A percentile compares a stretch with the other conserved stretches of the same genome.
Conservation (phyloP, 1,284 basidiomycete species). For the Prillingera fragicola region DNA sequence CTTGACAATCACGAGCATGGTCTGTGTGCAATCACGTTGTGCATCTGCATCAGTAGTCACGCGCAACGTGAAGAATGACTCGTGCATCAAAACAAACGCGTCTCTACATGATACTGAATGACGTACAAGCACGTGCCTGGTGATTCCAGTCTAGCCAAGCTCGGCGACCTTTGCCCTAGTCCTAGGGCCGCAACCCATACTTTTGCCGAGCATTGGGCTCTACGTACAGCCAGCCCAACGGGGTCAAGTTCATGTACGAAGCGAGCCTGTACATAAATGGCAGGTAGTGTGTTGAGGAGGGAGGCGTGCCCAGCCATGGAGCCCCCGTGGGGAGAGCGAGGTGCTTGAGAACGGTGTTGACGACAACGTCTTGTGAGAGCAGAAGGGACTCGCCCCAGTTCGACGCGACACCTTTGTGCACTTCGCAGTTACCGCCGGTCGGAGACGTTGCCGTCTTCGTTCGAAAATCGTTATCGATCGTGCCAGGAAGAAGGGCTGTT, state of each 20-base stretch:
- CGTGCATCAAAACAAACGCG: too few species aligned
- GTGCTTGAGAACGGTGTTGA: slow-evolving; percentile 39
- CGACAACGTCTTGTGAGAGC: slow-evolving; percentile 32
- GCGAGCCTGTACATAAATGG: slow-evolving; percentile 41
- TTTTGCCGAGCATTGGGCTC: slow-evolving; percentile 46
- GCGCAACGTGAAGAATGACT: too few species aligned
- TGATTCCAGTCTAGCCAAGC: too few species aligned
- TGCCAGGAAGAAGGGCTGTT: slow-evolving; percentile 45
- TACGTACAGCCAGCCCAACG: slow-evolving; percentile 37
- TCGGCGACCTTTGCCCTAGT: too few species aligned
- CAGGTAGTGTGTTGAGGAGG: slow-evolving; percentile 35
- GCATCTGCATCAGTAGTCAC: too few species aligned
- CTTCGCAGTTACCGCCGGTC: slow-evolving; percentile 45
- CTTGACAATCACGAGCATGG: too few species aligned
- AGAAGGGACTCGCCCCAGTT: slow-evolving; percentile 33
- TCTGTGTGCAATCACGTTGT: too few species aligned
- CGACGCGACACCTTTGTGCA: slow-evolving; percentile 27
- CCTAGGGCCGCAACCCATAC: slow-evolving; percentile 34
- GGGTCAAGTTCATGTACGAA: slow-evolving; percentile 35
- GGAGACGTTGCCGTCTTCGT: slow-evolving; percentile 56
- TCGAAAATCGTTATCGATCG: slow-evolving; percentile 68
- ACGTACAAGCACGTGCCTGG: too few species aligned
- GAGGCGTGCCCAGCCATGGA: slow-evolving; percentile 26
- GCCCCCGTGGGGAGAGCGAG: slow-evolving; percentile 35
- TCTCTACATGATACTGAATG: too few species aligned